These are phyloP conservation scores for Pinus taeda DNA, from an alignment of 75 land plant species.

Conservation along the genomic window DNA sequence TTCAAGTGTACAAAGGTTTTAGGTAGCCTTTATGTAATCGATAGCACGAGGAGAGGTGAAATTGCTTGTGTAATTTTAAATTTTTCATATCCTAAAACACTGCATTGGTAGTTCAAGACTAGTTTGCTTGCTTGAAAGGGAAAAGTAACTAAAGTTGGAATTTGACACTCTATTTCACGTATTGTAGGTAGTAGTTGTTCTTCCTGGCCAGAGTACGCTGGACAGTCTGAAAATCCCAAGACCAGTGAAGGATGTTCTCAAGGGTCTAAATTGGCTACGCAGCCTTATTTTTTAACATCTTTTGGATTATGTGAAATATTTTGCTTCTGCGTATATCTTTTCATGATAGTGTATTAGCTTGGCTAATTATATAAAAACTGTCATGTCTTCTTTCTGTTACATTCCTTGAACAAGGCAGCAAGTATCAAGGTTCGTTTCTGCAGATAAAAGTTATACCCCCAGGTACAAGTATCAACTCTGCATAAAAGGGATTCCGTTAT, in stretches of 20 bases:
- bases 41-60: neutral
- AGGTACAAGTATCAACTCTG: neutral
- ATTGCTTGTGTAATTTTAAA: neutral
- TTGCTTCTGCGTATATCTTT: neutral
- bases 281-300: slow-evolving; percentile 21
- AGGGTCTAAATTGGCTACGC: slow-evolving; percentile 35
- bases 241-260: slow-evolving; percentile 33
- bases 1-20: neutral
- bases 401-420: neutral
- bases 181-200: slow-evolving; percentile 28
- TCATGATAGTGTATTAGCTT: too few relatives aligned
- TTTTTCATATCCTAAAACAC: too few relatives aligned
- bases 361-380: neutral
- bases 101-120: neutral
- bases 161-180: neutral
- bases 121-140: neutral
- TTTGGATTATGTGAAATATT: neutral
- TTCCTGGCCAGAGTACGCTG: slow-evolving; percentile 31
- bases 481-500: neutral
- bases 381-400: neutral
- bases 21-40: neutral
- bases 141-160: neutral
- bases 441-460: neutral
- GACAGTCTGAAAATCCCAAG: slow-evolving; percentile 27
- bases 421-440: neutral